phyloP scores from a whole-genome alignment of 2,329 filamentous ascomycete genomes.

The Aspergillus sp. region DNA sequence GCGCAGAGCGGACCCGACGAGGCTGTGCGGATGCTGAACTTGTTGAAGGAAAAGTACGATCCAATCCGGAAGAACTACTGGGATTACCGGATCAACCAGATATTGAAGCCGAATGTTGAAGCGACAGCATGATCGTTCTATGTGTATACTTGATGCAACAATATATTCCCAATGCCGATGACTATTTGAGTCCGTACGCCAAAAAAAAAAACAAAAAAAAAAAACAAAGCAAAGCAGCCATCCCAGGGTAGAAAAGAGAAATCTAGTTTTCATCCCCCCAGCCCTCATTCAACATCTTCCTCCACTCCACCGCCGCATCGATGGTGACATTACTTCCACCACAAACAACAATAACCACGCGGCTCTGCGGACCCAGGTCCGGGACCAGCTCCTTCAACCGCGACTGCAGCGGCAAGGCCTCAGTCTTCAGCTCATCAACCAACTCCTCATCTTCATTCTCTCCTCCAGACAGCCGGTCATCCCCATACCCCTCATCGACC shows the following conservation, averaged over 20 bases:
- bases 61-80: conserved; percentile 90
- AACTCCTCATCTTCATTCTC: conserved; percentile 31
- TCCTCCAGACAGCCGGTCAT: conserved; percentile 37
- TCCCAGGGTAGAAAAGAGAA: background rate
- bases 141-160: background rate
- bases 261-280: conserved; percentile 33
- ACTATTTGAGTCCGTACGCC: background rate
- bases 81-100: conserved; percentile 70
- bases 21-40: conserved; percentile 70
- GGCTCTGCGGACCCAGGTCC: conserved; percentile 66
- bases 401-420: conserved; percentile 30
- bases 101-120: conserved; percentile 35
- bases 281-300: conserved; percentile 48
- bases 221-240: conserved; percentile 9
- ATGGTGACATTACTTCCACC: conserved; percentile 73
- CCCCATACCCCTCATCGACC: conserved; percentile 40
- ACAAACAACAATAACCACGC: conserved; percentile 83
- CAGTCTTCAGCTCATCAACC: background rate
- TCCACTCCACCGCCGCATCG: conserved; percentile 64
- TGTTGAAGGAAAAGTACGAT: conserved; percentile 86
- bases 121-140: conserved; percentile 24
- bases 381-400: conserved; percentile 66
- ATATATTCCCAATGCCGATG: conserved; percentile 3
- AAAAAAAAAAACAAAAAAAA: background rate
- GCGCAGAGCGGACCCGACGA: conserved; percentile 43